Conservation (phyloP, 805 yeast genomes). For the Tetrapisispora phaffii region DNA sequence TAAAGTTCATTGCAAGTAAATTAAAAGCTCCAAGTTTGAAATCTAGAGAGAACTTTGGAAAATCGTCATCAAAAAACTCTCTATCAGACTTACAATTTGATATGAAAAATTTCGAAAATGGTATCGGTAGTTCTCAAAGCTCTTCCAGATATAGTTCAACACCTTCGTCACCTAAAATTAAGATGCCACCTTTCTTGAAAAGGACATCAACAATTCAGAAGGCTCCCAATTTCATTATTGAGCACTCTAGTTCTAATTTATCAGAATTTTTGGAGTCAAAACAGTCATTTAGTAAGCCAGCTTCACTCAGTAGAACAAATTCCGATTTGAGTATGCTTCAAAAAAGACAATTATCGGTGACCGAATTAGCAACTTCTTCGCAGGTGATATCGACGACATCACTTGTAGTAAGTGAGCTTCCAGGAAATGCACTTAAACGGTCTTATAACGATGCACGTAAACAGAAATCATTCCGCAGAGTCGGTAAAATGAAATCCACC, state of each 20-base stretch:
- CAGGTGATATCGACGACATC: constrained; percentile 1
- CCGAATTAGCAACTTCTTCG: constrained; percentile 8
- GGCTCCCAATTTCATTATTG: constrained; percentile 5
- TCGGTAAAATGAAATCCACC: constrained; percentile 15
- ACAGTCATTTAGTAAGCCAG: constrained; percentile 8
- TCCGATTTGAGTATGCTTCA: constrained; percentile 26
- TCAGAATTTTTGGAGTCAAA: constrained; percentile 20
- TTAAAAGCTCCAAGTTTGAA: constrained; percentile 40
- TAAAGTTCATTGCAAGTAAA: constrained; percentile 37
- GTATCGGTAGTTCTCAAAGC: neutral
- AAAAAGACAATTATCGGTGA: constrained; percentile 23
- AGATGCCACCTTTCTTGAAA: constrained; percentile 1
- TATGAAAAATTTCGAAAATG: neutral
- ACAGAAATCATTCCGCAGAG: constrained; percentile 21
- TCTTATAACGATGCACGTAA: neutral
- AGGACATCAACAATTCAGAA: neutral
- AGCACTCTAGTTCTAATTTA: constrained; percentile 20
- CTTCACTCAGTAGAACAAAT: constrained; percentile 18
- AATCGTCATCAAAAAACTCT: neutral
- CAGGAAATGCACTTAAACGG: neutral
- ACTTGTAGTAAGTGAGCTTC: neutral
- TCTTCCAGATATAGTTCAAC: constrained; percentile 8
- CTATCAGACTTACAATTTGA: neutral
- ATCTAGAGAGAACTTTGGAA: constrained; percentile 9
- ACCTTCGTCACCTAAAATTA: constrained; percentile 8